Evolutionary conservation across 768 basidiomycete species (phyloP).

Genomic region (Leccinum truebloodii): DNA sequence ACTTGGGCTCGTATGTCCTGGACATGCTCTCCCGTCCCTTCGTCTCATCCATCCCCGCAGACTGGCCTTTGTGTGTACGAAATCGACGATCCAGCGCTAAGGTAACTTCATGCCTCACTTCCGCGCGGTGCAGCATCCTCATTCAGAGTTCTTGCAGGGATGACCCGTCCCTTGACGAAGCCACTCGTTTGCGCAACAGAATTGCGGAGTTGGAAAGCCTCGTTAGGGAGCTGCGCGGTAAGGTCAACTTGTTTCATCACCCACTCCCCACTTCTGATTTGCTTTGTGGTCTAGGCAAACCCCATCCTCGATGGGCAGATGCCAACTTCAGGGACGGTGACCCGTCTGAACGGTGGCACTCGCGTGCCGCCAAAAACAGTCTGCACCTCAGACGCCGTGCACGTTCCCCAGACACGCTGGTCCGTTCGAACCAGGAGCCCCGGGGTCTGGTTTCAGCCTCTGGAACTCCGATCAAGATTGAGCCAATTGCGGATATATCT

Average conservation of each 20-base stretch:
- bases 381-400: slow-evolving; percentile 44
- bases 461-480: slow-evolving; percentile 68
- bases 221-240: slow-evolving; percentile 84
- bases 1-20: slow-evolving; percentile 68
- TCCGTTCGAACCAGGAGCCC: slow-evolving; percentile 36
- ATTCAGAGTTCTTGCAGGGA: slow-evolving; percentile 48
- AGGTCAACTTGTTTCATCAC: slow-evolving; percentile 19
- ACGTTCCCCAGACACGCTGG: slow-evolving; percentile 38
- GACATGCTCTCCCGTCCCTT: slow-evolving; percentile 1
- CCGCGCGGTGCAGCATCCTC: not conserved
- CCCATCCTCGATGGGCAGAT: slow-evolving; percentile 86
- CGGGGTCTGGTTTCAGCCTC: slow-evolving; percentile 45
- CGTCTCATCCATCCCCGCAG: slow-evolving; percentile 37
- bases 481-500: slow-evolving; percentile 51
- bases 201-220: slow-evolving; percentile 93
- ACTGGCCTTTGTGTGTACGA: slow-evolving; percentile 96
- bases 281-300: slow-evolving; percentile 57
- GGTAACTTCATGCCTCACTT: slow-evolving; percentile 42
- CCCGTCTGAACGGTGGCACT: slow-evolving; percentile 85
- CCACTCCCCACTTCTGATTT: slow-evolving; percentile 11
- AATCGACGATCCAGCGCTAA: slow-evolving; percentile 83
- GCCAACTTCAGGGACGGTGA: slow-evolving; percentile 77
- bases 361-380: slow-evolving; percentile 71
- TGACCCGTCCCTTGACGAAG: slow-evolving; percentile 86
- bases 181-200: slow-evolving; percentile 78